These are phyloP conservation scores for Wickerhamomyces subpelliculosus DNA, from an alignment of 805 yeast species.

Conservation along the genomic window DNA sequence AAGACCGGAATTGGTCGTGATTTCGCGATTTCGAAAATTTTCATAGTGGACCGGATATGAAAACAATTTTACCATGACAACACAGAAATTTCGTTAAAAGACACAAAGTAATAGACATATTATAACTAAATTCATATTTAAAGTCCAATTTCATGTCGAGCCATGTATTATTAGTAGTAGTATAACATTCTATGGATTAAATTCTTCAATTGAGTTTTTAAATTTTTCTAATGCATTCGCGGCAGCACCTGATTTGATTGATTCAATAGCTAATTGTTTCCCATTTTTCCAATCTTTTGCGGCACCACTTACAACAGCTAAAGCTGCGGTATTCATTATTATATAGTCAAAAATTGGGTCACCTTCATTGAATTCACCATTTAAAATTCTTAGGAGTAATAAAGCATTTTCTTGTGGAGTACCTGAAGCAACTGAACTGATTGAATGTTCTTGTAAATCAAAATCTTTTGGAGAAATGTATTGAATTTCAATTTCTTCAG, in stretches of 20 bases:
- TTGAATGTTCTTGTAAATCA: slow-evolving; percentile 67
- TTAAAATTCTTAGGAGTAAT: slow-evolving; percentile 35
- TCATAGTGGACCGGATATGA: too few relatives aligned
- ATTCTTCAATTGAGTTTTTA: slow-evolving; percentile 24
- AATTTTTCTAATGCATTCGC: slow-evolving; percentile 49
- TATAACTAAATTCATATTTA: too few relatives aligned
- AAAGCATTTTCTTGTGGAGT: slow-evolving; percentile 83
- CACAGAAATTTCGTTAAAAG: too few relatives aligned
- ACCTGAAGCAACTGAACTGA: slow-evolving; percentile 68
- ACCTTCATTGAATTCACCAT: slow-evolving; percentile 37
- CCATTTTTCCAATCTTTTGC: slow-evolving; percentile 73
- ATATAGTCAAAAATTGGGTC: slow-evolving; percentile 83
- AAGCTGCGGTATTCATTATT: slow-evolving; percentile 81
- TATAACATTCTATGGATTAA: neutral
- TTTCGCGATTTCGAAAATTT: too few relatives aligned
- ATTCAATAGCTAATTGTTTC: slow-evolving; percentile 59
- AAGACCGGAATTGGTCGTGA: too few relatives aligned
- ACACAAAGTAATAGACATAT: too few relatives aligned
- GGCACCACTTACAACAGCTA: slow-evolving; percentile 71
- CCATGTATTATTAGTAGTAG: too few relatives aligned
- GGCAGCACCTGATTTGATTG: slow-evolving; percentile 68
- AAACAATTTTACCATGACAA: too few relatives aligned
- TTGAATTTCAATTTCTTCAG: slow-evolving; percentile 35
- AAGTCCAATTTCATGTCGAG: too few relatives aligned
- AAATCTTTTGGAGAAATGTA: slow-evolving; percentile 68